These are phyloP conservation scores for Flaveria linearis DNA, from an alignment of 129 eudicot species.

Conservation along the genomic window DNA sequence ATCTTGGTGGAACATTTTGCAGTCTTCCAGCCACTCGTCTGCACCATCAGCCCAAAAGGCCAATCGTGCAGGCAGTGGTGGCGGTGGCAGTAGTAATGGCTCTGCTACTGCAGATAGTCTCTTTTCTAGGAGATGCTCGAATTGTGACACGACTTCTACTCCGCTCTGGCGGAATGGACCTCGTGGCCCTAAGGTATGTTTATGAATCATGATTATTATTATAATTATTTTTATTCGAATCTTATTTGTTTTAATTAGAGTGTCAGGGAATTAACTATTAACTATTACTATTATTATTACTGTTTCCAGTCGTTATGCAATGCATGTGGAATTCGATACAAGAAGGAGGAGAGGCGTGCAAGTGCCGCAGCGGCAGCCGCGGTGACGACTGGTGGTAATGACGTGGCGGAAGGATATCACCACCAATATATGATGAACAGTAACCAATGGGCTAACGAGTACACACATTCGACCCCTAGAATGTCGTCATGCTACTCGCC, in stretches of 20 bases:
- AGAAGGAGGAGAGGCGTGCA: constrained; percentile 96
- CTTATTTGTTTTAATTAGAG: no score
- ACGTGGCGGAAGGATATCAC: constrained; percentile 43
- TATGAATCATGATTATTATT: neutral
- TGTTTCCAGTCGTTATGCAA: constrained; percentile 85
- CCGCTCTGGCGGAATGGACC: constrained; percentile 99
- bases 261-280: no score
- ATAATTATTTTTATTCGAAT: no score
- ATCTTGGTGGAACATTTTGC: constrained; percentile 78
- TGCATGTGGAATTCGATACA: constrained; percentile 96
- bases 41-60: constrained; percentile 36
- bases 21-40: constrained; percentile 39
- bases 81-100: constrained; percentile 9
- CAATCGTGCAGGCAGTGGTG: constrained; percentile 36
- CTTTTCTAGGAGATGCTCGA: constrained; percentile 82
- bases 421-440: constrained; percentile 54
- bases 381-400: constrained; percentile 24
- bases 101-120: constrained; percentile 51
- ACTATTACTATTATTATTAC: no score
- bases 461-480: constrained; percentile 52
- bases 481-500: constrained; percentile 59
- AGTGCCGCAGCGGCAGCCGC: constrained; percentile 65
- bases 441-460: constrained; percentile 40
- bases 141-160: constrained; percentile 98
- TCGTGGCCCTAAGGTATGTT: constrained; percentile 91